phyloP scores from a whole-genome alignment of 768 basidiomycete species.

The Cystobasidium onofrii region DNA sequence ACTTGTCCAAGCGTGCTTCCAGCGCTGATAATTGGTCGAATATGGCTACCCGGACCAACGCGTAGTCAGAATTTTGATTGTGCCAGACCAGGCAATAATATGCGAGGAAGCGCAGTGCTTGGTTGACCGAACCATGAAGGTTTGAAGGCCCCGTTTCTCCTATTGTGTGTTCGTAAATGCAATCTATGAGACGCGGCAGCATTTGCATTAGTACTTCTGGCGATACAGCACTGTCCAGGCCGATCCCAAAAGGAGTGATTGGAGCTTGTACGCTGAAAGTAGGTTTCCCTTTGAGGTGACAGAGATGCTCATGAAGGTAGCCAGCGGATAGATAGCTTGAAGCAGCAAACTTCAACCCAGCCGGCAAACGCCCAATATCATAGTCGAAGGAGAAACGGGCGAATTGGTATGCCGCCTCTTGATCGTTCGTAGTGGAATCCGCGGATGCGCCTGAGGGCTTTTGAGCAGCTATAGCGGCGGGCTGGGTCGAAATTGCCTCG shows the following conservation, averaged over 20 bases:
- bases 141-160: constrained; percentile 40
- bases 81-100: constrained; percentile 53
- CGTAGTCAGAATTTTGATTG: constrained; percentile 44
- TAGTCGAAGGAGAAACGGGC: constrained; percentile 50
- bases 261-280: constrained; percentile 39
- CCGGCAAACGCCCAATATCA: constrained; percentile 51
- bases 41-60: constrained; percentile 39
- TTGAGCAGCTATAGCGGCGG: neutral
- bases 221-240: constrained; percentile 48
- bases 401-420: neutral
- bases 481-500: neutral
- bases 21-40: constrained; percentile 48
- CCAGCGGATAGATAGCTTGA: constrained; percentile 41
- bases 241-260: constrained; percentile 40
- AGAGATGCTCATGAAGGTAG: constrained; percentile 43
- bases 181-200: constrained; percentile 49
- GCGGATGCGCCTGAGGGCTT: neutral
- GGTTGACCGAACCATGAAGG: constrained; percentile 42
- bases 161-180: constrained; percentile 50
- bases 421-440: neutral
- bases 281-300: constrained; percentile 41
- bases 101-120: constrained; percentile 48
- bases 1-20: constrained; percentile 42
- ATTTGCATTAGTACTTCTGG: constrained; percentile 48
- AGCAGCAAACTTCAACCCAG: constrained; percentile 55